These are phyloP conservation scores for Petrea volubilis DNA, from an alignment of 257 asterid genomes.

Conservation along the genomic window DNA sequence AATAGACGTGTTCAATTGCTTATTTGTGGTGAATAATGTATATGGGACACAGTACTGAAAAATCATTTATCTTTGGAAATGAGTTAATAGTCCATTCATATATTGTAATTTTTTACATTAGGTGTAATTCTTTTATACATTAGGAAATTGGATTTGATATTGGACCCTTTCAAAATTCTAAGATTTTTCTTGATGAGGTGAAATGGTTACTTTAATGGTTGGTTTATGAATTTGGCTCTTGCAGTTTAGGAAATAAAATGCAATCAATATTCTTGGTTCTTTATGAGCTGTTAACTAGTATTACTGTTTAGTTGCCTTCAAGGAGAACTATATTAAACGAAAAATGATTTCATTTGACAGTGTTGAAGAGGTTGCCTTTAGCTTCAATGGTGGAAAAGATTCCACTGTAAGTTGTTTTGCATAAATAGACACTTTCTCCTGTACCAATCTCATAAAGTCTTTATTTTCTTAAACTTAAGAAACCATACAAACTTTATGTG, in stretches of 20 bases:
- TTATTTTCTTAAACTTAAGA: constrained; percentile 4
- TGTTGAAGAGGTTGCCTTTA: constrained; percentile 82
- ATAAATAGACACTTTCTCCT: not conserved
- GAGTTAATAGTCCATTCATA: not conserved
- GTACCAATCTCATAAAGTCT: not conserved
- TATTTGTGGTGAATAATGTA: not conserved
- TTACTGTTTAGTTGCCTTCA: not conserved
- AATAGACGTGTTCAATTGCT: not conserved
- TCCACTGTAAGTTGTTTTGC: constrained; percentile 69
- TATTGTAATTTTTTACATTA: too few species aligned
- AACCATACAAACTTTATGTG: constrained; percentile 18
- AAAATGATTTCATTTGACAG: constrained; percentile 41
- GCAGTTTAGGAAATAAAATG: constrained; percentile 15
- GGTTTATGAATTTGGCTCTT: not conserved
- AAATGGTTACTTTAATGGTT: too few species aligned
- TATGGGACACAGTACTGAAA: not conserved
- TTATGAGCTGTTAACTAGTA: not conserved
- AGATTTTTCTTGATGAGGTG: not conserved
- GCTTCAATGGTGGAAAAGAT: constrained; percentile 98
- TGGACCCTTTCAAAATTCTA: not conserved
- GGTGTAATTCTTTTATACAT: not conserved
- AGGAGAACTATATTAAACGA: constrained; percentile 2
- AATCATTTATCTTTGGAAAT: not conserved
- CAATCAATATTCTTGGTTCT: not conserved
- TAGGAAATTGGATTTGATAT: not conserved